Base-by-base conservation (phyloP, 78 protist genomes). In the Dictyostelium firmibasis region DNA sequence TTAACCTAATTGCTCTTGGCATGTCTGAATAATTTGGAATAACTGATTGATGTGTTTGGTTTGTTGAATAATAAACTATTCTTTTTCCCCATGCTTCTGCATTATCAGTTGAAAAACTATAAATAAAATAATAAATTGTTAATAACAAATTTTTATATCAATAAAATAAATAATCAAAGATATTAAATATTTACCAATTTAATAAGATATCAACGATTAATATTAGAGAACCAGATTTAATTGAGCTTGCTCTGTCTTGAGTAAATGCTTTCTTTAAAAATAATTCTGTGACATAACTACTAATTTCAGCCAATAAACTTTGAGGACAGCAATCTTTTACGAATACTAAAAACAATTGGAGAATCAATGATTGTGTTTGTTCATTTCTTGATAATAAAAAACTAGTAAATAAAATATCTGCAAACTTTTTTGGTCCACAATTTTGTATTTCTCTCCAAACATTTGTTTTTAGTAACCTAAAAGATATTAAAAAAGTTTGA, bases 11-110 rank as follows among this genome's bases (percentile, higher is more conserved):
- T 20, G 78, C 75, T 31, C 70, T 81, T 7, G 18, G 60, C 31
- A 89, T 41, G 43, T 70, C 76, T 11, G 27, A 14, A 29, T 70
- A n/a, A 29, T 64, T 36, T 31, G 94, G 88, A 25, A 27, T n/a
- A 9, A 89, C 25, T 4, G 43, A 27, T 10, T 67, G 27, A 70
- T 27, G 38, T 7, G 36, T 38, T 81, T 81, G 53, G 9, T 31
- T 14, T 16, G 35, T 44, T 18, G 53, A 35, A 69, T 67, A 89
- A 43, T 47, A 35, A 4, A 89, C 87, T 23, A 89, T 33, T 69
- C 86, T 79, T n/a, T 81, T 84, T 18, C 87, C 94, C 94, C 86
- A 89, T 5, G 31, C 47, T 10, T 23, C 10, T 31, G 82, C 57
- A 16, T 11, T 14, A n/a, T 69, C 69, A 13, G 35, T 20, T 62